A percentile compares a stretch with the other conserved stretches of the same genome.
Evolutionary conservation across 1,284 basidiomycete genomes (phyloP).

Genomic region (Irpex lacteus): DNA sequence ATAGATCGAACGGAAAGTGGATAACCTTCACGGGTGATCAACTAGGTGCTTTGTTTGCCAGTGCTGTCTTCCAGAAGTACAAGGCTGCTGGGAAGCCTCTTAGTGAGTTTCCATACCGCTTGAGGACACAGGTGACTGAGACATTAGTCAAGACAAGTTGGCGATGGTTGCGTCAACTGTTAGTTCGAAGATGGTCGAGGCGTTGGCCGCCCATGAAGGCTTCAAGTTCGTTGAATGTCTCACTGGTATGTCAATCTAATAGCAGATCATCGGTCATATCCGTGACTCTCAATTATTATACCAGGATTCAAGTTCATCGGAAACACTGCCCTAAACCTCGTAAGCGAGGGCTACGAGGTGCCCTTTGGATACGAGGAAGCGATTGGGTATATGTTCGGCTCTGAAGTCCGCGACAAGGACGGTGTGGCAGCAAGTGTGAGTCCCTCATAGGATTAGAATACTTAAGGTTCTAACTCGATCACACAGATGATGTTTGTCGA

Average conservation of each 20-base stretch:
- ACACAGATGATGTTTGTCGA: slow-evolving; percentile 65
- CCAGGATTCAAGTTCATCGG: slow-evolving; percentile 84
- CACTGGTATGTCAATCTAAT: slow-evolving; percentile 50
- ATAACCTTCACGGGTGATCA: slow-evolving; percentile 82
- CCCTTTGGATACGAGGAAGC: slow-evolving; percentile 88
- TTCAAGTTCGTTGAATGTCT: slow-evolving; percentile 82
- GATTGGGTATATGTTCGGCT: slow-evolving; percentile 83
- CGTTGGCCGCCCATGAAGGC: slow-evolving; percentile 71
- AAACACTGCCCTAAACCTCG: slow-evolving; percentile 70
- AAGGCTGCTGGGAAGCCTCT: slow-evolving; percentile 58
- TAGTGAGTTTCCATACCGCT: slow-evolving; percentile 29
- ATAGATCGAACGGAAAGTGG: slow-evolving; percentile 58
- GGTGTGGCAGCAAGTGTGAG: slow-evolving; percentile 74
- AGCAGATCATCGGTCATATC: too few species aligned
- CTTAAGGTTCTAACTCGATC: neutral
- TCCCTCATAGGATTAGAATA: neutral
- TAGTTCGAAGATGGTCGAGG: slow-evolving; percentile 83
- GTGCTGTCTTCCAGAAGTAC: slow-evolving; percentile 56
- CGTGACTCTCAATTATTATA: neutral
- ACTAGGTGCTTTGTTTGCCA: slow-evolving; percentile 74
- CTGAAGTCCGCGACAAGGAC: slow-evolving; percentile 79
- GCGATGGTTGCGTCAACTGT: slow-evolving; percentile 87
- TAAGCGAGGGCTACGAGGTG: slow-evolving; percentile 65
- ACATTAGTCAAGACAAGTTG: slow-evolving; percentile 46
- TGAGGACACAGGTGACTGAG: neutral